These are phyloP conservation scores for Beta vulgaris DNA, from an alignment of 148 eudicot species.

Conservation along the genomic window DNA sequence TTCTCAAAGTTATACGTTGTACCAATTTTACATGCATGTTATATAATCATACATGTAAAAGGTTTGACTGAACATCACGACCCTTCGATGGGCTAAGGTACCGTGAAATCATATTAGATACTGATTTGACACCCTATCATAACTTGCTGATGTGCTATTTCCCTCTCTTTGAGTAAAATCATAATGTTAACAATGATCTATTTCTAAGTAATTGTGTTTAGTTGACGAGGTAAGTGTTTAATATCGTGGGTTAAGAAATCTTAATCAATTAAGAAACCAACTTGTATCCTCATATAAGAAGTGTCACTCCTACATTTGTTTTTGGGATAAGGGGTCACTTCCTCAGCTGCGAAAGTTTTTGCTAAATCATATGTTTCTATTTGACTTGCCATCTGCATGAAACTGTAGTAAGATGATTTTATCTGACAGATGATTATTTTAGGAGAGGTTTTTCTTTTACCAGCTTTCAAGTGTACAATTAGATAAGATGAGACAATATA, in stretches of 20 bases:
- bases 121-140: conserved; percentile 51
- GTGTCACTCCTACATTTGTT: not conserved
- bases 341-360: conserved; percentile 20
- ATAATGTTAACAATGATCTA: conserved; percentile 58
- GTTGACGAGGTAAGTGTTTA: conserved; percentile 37
- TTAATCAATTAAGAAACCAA: conserved; percentile 66
- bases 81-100: not conserved
- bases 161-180: conserved; percentile 31
- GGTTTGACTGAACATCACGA: not conserved
- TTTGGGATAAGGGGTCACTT: conserved; percentile 14
- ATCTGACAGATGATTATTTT: not conserved
- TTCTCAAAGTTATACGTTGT: too few species aligned
- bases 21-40: too few species aligned
- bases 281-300: conserved; percentile 22
- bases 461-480: too few species aligned
- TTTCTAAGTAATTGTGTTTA: conserved; percentile 16
- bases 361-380: conserved; percentile 16
- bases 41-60: too few species aligned
- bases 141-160: conserved; percentile 21
- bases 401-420: not conserved
- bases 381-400: conserved; percentile 55
- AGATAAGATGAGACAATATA: too few species aligned
- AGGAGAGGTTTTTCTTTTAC: too few species aligned
- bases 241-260: conserved; percentile 71
- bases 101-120: conserved; percentile 27